These are phyloP conservation scores for Citrus inodora DNA, from an alignment of 345 rosid species.

Conservation along the genomic window DNA sequence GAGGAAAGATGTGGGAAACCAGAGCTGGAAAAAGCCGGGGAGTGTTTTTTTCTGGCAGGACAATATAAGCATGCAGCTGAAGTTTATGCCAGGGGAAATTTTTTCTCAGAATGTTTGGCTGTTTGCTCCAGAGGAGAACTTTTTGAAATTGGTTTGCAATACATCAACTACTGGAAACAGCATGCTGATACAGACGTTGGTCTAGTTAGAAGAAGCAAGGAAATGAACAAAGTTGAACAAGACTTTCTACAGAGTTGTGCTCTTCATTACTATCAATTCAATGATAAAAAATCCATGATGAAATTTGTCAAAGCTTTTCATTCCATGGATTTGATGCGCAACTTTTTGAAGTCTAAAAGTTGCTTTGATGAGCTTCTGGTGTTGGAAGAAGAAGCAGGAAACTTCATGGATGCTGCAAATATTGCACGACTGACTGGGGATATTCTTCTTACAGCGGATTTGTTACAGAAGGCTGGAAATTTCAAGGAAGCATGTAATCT, in stretches of 20 bases:
- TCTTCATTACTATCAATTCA: slow-evolving; percentile 21
- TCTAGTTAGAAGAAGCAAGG: slow-evolving; percentile 17
- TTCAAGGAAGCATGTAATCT: slow-evolving; percentile 31
- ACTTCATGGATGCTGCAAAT: slow-evolving; percentile 35
- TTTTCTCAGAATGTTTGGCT: slow-evolving; percentile 32
- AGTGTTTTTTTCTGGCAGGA: slow-evolving; percentile 36
- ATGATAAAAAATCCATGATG: slow-evolving; percentile 35
- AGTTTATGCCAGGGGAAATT: slow-evolving; percentile 31
- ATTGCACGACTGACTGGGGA: slow-evolving; percentile 39
- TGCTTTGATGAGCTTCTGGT: slow-evolving; percentile 36
- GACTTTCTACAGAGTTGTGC: slow-evolving; percentile 39
- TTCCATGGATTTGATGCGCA: slow-evolving; percentile 20
- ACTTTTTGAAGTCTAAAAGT: slow-evolving; percentile 26
- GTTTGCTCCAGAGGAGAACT: slow-evolving; percentile 38
- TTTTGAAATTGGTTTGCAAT: slow-evolving; percentile 36
- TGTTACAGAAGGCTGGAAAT: slow-evolving; percentile 32
- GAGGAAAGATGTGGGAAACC: slow-evolving; percentile 36
- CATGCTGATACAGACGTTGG: slow-evolving; percentile 2
- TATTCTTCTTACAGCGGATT: slow-evolving; percentile 28
- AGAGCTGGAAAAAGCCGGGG: slow-evolving; percentile 38
- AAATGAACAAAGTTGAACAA: slow-evolving; percentile 28
- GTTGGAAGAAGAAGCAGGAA: slow-evolving; percentile 34
- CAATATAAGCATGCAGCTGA: slow-evolving; percentile 34
- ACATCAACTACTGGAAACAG: slow-evolving; percentile 36
- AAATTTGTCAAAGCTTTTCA: slow-evolving; percentile 28